phyloP scores from a whole-genome alignment of 2,329 filamentous ascomycete species.

The Pleoardoris graminearum region DNA sequence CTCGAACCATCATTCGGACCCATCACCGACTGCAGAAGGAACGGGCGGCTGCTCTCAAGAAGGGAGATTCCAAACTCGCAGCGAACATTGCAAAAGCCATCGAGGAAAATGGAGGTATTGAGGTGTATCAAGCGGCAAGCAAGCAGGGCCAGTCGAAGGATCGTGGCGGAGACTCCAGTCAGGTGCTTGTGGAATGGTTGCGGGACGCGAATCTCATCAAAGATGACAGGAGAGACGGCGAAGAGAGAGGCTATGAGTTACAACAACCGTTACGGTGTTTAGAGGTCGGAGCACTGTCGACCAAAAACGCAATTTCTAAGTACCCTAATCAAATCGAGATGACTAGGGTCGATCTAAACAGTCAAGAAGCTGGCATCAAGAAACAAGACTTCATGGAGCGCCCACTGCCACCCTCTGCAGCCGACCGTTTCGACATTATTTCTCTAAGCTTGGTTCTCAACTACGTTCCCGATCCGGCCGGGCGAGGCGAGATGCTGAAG shows the following conservation, averaged over 20 bases:
- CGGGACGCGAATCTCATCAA: conserved; percentile 32
- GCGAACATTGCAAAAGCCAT: conserved; percentile 55
- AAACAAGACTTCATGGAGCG: conserved; percentile 95
- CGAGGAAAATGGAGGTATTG: conserved; percentile 60
- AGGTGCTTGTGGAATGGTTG: conserved; percentile 63
- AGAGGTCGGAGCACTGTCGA: conserved; percentile 87
- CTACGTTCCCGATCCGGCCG: conserved; percentile 78
- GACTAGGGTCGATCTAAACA: conserved; percentile 86
- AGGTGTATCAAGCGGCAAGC: conserved; percentile 65
- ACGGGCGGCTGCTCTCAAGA: conserved; percentile 54
- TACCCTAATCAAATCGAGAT: conserved; percentile 69
- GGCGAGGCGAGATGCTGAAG: conserved; percentile 80
- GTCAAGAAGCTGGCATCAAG: conserved; percentile 76
- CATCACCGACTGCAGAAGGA: conserved; percentile 65
- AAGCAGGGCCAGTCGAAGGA: conserved; percentile 63
- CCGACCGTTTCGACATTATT: conserved; percentile 81
- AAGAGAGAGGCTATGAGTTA: background rate
- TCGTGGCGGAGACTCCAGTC: conserved; percentile 66
- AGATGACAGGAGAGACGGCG: conserved; percentile 7
- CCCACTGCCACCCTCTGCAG: conserved; percentile 65
- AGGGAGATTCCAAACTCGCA: conserved; percentile 47
- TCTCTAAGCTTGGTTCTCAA: conserved; percentile 93
- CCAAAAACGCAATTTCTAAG: conserved; percentile 79
- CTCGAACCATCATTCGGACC: conserved; percentile 60
- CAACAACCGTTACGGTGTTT: conserved; percentile 64